Evolutionary conservation across 2,329 filamentous ascomycete genomes (phyloP).

Genomic region (Hortaea sp.): DNA sequence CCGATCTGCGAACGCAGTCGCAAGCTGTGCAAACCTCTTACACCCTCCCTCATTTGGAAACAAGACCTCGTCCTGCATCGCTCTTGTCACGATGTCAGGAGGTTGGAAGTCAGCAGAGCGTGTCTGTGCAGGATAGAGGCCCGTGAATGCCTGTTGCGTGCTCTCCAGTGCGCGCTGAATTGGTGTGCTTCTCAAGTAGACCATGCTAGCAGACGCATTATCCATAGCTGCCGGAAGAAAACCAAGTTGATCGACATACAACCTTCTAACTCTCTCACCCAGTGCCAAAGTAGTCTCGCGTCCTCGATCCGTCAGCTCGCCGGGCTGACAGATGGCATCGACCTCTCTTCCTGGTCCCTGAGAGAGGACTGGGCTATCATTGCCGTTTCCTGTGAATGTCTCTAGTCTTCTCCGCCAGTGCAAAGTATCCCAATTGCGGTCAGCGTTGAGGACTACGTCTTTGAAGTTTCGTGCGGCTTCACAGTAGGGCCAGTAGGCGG

Average conservation of each 20-base stretch:
- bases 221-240: conserved; percentile 39
- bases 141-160: conserved; percentile 40
- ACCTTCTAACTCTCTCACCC: conserved; percentile 36
- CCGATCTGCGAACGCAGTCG: conserved; percentile 38
- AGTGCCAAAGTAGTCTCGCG: conserved; percentile 40
- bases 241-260: conserved; percentile 41
- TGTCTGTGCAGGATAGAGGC: conserved; percentile 36
- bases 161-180: conserved; percentile 42
- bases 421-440: conserved; percentile 48
- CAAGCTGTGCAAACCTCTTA: conserved; percentile 37
- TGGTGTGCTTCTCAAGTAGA: conserved; percentile 39
- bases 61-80: conserved; percentile 39
- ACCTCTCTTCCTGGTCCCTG: conserved; percentile 57
- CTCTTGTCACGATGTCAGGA: conserved; percentile 35
- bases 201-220: conserved; percentile 20
- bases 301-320: conserved; percentile 41
- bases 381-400: conserved; percentile 55
- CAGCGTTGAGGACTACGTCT: conserved; percentile 47
- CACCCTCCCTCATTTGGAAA: conserved; percentile 42
- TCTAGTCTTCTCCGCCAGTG: conserved; percentile 66
- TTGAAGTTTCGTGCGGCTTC: conserved; percentile 62
- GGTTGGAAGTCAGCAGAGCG: conserved; percentile 33
- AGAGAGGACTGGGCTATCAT: conserved; percentile 50
- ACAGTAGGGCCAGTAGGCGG: conserved; percentile 79
- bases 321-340: conserved; percentile 68